Base-by-base conservation (phyloP, 2,329 filamentous ascomycete genomes). In the Xylaria hypoxylon region DNA sequence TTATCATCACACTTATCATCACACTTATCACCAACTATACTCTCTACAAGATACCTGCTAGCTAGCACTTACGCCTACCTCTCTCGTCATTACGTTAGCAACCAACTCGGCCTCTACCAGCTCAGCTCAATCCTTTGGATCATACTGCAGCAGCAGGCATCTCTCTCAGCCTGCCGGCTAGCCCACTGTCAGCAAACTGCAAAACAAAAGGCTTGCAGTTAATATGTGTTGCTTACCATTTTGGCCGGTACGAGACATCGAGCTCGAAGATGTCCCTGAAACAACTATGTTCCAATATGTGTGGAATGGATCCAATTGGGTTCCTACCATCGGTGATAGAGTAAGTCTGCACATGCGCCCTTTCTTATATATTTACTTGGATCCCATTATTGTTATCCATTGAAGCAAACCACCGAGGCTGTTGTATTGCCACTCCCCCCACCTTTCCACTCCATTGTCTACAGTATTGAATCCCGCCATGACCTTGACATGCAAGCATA, bases 211-310 rank as follows among this genome's bases (percentile, higher is more conserved):
- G 6, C 22, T 19, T 28, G 5, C 10, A 24, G 22, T 40, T 28
- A 40, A 38, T 17, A 87, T 87, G 85, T 88, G 85, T 71, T 72
- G 67, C 60, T 78, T 86, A n/a, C 80, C 82, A 5, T 86, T 83
- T 72, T 86, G 85, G 76, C 81, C 84, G 0, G 83, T 81, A 52
- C 75, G 78, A 74, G 83, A 85, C 74, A 66, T 85, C 75, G 79
- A 83, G 74, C 74, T 81, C 67, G 83, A 86, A 66, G 81, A 83
- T 35, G 80, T 15, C 5, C 63, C 66, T 4, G 57, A 64, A 17
- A 35, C 59, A 57, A 59, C 68, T 42, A 58, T 69, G 48, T 70
- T 72, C 64, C 74, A 72, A 38, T 77, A 75, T 40, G 70, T 74
- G 8, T 77, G 75, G 76, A 64, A 78, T 62, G 76, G 73, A 51